These are phyloP conservation scores for Tetrapyrgos nigripes DNA, from an alignment of 1,284 basidiomycete species.

Conservation along the genomic window DNA sequence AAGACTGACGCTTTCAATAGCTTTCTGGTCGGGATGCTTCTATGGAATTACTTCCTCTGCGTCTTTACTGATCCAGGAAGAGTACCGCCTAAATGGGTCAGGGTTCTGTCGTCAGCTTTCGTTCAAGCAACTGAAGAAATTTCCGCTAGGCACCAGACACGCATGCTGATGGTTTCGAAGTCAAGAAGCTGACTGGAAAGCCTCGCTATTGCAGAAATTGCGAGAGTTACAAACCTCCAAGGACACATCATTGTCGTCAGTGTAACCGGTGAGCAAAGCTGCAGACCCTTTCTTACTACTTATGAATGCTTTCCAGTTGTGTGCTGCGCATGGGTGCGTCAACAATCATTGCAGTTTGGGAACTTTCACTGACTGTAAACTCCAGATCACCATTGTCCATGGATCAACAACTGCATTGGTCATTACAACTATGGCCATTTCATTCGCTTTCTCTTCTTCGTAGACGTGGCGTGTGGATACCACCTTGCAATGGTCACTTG, in stretches of 20 bases:
- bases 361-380: not conserved
- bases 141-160: constrained; percentile 73
- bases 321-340: constrained; percentile 80
- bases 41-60: constrained; percentile 89
- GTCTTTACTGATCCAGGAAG: constrained; percentile 83
- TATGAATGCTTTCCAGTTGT: constrained; percentile 53
- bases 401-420: constrained; percentile 92
- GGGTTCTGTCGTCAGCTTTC: constrained; percentile 29
- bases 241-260: constrained; percentile 88
- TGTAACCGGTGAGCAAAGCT: constrained; percentile 70
- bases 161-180: constrained; percentile 78
- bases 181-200: constrained; percentile 82
- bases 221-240: constrained; percentile 72
- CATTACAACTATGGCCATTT: constrained; percentile 92
- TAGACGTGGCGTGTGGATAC: constrained; percentile 87
- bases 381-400: constrained; percentile 91
- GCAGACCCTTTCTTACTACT: not conserved
- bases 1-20: constrained; percentile 46
- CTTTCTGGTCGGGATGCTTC: constrained; percentile 74
- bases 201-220: constrained; percentile 88
- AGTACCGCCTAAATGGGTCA: constrained; percentile 85
- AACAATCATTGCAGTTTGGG: not conserved
- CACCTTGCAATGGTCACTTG: constrained; percentile 81
- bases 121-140: not conserved
- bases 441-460: constrained; percentile 90